Base-by-base conservation (phyloP, 2,329 filamentous ascomycete genomes). In the Byssochlamys sp. region DNA sequence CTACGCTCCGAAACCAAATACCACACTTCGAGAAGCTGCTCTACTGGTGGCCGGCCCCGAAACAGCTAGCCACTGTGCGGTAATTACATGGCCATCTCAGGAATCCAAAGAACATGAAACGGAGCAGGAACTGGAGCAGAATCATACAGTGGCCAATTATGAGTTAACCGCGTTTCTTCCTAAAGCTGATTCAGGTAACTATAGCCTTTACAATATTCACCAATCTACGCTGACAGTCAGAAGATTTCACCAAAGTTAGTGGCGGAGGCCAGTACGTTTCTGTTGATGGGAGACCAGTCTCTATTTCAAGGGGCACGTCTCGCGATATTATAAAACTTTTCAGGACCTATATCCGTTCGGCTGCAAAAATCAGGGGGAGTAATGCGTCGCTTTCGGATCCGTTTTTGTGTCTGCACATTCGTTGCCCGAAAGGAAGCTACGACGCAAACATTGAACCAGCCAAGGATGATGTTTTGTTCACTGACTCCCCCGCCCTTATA, bases 371-470 rank as follows among this genome's bases (percentile, higher is more conserved):
- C 57, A n/a, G 31, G 5, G 58, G 58, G 19, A 4, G 58, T 57
- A 4, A 65, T 61, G 61, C 58, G 25, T 62, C 63, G 4, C 56
- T 77, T 48, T 77, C 75, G 31, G 78, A 84, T 53, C 81, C 81
- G 0, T 85, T 86, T 63, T 63, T 85, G 10, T 80, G 73, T 59
- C 64, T 86, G 54, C 77, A 81, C 33, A 75, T 86, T 7, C 63
- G 64, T 1, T 86, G 83, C 66, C 78, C 79, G 1, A 63, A 66
- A 9, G 78, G 76, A 5, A 79, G 74, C 50, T 86, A 86, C 65
- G 84, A 86, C 68, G 75, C 78, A 3, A 86, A 86, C 59, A 72
- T 86, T 35, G 84, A 87, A 63, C 83, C 84, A 3, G 77, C 80
- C 1, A 87, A 87, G 64, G 82, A 86, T 64, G 81, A 86, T 67